Percentiles rank a stretch among this genome's conserved stretches.
phyloP scores from a whole-genome alignment of 768 basidiomycete species.

The Mycena floridula region DNA sequence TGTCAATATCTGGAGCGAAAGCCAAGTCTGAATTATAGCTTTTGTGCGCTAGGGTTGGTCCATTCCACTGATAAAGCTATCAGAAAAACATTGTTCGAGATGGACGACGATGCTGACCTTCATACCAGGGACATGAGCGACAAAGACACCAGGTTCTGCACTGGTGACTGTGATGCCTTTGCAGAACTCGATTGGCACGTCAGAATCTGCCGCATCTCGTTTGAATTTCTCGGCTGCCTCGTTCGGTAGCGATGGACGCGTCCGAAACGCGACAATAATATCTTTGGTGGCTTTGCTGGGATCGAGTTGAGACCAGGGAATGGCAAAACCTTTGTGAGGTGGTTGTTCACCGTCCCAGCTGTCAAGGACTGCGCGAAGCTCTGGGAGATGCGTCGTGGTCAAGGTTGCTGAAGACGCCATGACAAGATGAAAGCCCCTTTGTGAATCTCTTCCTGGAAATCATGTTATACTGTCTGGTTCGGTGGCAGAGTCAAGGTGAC shows the following conservation, averaged over 20 bases:
- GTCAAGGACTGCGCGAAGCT: slow-evolving; percentile 17
- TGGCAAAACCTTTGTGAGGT: too few species aligned
- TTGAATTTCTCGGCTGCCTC: slow-evolving; percentile 21
- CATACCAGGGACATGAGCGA: slow-evolving; percentile 27
- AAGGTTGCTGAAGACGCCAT: slow-evolving; percentile 25
- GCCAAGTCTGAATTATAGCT: slow-evolving; percentile 25
- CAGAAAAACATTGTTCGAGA: background rate
- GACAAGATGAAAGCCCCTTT: too few species aligned
- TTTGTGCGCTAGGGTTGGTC: slow-evolving; percentile 27
- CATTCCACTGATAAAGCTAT: slow-evolving; percentile 20
- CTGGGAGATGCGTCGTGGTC: slow-evolving; percentile 22
- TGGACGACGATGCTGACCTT: slow-evolving; percentile 18
- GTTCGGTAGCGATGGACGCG: slow-evolving; percentile 24
- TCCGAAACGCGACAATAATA: slow-evolving; percentile 29
- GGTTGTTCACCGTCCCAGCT: slow-evolving; percentile 21
- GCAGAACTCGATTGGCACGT: slow-evolving; percentile 19
- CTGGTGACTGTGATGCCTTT: slow-evolving; percentile 21
- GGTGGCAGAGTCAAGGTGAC: too few species aligned
- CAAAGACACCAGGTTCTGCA: slow-evolving; percentile 24
- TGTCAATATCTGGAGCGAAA: slow-evolving; percentile 22
- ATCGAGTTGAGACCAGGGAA: too few species aligned
- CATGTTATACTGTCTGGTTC: too few species aligned
- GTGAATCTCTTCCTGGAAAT: too few species aligned
- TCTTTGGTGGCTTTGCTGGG: slow-evolving; percentile 23
- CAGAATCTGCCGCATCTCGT: slow-evolving; percentile 9